These are phyloP conservation scores for Tolypocladium pustulatum DNA, from an alignment of 2,329 filamentous ascomycete species.

Conservation along the genomic window DNA sequence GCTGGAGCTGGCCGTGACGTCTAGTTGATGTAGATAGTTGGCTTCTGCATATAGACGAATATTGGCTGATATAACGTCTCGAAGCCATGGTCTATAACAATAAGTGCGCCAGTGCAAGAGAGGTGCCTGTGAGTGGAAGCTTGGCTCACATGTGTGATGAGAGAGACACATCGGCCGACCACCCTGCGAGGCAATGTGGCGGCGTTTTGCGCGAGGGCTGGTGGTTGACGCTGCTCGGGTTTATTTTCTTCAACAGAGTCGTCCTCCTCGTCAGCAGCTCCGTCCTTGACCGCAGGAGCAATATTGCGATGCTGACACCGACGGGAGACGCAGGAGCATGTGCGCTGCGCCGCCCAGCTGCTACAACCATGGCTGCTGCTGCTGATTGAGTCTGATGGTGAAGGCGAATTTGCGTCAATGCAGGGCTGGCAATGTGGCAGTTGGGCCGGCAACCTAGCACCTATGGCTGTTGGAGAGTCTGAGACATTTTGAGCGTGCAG, in stretches of 20 bases:
- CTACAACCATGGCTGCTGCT: not conserved
- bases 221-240: not conserved
- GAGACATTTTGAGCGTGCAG: not conserved
- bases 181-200: constrained; percentile 14
- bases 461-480: not conserved
- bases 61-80: constrained; percentile 29
- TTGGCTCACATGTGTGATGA: constrained; percentile 4
- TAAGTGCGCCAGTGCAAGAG: constrained; percentile 25
- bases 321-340: not conserved
- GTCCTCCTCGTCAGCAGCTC: not conserved
- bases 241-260: not conserved
- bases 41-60: constrained; percentile 19
- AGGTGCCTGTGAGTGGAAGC: constrained; percentile 16
- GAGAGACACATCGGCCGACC: constrained; percentile 23
- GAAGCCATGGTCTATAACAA: constrained; percentile 24
- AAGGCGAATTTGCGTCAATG: not conserved
- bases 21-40: constrained; percentile 9
- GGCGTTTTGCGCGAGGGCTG: constrained; percentile 1
- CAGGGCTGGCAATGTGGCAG: not conserved
- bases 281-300: not conserved
- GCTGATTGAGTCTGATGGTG: not conserved
- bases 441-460: not conserved
- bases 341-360: not conserved
- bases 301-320: not conserved
- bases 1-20: constrained; percentile 11